A percentile compares a stretch with the other conserved stretches of the same genome.
Conservation (phyloP, 768 basidiomycete genomes). For the Lenzites betulinus region DNA sequence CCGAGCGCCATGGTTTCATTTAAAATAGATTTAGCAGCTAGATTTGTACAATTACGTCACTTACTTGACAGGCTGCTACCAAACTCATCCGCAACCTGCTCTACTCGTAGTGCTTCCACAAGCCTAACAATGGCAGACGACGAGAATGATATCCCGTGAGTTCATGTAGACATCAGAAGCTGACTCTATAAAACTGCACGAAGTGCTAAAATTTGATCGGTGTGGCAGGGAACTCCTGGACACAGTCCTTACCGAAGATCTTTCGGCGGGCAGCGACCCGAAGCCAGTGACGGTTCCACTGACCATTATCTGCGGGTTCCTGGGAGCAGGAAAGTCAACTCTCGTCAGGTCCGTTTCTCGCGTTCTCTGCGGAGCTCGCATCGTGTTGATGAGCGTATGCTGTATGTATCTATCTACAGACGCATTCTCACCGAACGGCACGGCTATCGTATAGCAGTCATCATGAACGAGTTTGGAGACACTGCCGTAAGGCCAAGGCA, state of each 20-base stretch:
- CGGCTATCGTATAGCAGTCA: constrained; percentile 95
- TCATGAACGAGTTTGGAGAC: constrained; percentile 98
- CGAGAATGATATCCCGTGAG: constrained; percentile 65
- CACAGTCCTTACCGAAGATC: constrained; percentile 9
- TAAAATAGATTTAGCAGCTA: no score
- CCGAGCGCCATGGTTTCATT: no score
- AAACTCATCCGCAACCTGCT: no score
- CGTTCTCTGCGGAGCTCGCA: neutral
- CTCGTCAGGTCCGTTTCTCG: constrained; percentile 65
- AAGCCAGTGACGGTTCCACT: constrained; percentile 61
- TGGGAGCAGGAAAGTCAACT: constrained; percentile 95
- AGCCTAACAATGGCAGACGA: constrained; percentile 51
- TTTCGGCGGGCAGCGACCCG: neutral
- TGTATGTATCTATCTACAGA: constrained; percentile 42
- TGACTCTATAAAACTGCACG: neutral
- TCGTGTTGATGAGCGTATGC: neutral
- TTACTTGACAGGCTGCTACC: no score
- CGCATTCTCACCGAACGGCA: constrained; percentile 92
- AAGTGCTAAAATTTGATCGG: neutral
- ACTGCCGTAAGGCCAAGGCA: constrained; percentile 64
- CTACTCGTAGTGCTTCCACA: no score
- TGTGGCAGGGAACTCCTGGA: constrained; percentile 16
- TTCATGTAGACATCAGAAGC: constrained; percentile 1
- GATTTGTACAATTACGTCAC: no score
- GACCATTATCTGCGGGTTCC: constrained; percentile 93